phyloP scores from a whole-genome alignment of 2,329 filamentous ascomycete species.

The Fusarium neocosmosporiellum region DNA sequence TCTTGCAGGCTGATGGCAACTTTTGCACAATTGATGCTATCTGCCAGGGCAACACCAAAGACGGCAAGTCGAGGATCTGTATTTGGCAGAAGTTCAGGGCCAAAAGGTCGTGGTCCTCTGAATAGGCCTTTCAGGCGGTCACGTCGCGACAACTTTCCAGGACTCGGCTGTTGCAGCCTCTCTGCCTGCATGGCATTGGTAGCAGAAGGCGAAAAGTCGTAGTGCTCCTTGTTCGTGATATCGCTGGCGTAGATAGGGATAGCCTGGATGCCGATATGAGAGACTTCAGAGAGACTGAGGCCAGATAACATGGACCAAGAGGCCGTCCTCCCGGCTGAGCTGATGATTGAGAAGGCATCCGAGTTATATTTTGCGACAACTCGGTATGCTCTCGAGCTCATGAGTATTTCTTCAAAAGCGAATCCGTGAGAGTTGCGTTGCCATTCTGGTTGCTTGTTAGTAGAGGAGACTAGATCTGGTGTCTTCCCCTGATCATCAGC shows the following conservation, averaged over 20 bases:
- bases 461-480: neutral
- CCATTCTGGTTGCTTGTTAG: neutral
- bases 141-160: neutral
- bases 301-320: slow-evolving; percentile 23
- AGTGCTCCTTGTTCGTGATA: slow-evolving; percentile 13
- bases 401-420: slow-evolving; percentile 10
- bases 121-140: neutral
- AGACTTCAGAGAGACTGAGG: slow-evolving; percentile 18
- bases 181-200: neutral
- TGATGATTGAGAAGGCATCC: slow-evolving; percentile 12
- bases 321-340: slow-evolving; percentile 12
- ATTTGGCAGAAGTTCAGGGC: neutral
- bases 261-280: slow-evolving; percentile 16
- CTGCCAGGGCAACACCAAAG: slow-evolving; percentile 1
- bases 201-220: neutral
- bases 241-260: slow-evolving; percentile 11
- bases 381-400: slow-evolving; percentile 15
- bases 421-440: slow-evolving; percentile 5
- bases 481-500: neutral
- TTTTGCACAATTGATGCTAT: neutral
- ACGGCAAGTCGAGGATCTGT: neutral
- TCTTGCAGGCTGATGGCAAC: neutral
- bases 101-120: neutral
- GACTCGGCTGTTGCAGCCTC: neutral
- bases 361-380: slow-evolving; percentile 1